phyloP scores from a whole-genome alignment of 768 basidiomycete species.

The Agrocybe pediades region DNA sequence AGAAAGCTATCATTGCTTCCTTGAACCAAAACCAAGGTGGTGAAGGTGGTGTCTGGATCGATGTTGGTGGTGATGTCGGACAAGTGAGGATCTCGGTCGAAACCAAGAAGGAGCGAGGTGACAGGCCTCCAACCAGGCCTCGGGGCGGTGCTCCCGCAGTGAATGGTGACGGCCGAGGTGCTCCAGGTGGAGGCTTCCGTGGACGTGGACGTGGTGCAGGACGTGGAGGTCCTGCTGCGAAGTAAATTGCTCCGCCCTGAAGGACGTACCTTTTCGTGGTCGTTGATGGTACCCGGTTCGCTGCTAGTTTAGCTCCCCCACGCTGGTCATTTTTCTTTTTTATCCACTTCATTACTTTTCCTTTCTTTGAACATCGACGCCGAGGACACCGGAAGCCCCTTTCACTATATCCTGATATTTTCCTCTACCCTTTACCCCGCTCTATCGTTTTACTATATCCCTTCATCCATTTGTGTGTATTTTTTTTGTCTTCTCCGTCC shows the following conservation, averaged over 20 bases:
- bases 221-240: conserved; percentile 24
- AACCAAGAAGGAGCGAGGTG: conserved; percentile 88
- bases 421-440: too few relatives aligned
- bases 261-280: too few relatives aligned
- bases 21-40: conserved; percentile 72
- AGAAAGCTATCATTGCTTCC: conserved; percentile 78
- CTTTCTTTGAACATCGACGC: too few relatives aligned
- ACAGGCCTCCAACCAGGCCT: conserved; percentile 69
- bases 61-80: conserved; percentile 55
- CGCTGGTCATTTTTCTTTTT: too few relatives aligned
- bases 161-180: conserved; percentile 36
- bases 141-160: conserved; percentile 53
- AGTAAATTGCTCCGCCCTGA: conserved; percentile 14
- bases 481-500: too few relatives aligned
- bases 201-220: conserved; percentile 25
- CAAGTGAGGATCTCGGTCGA: conserved; percentile 73
- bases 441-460: too few relatives aligned
- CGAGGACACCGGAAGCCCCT: too few relatives aligned
- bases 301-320: too few relatives aligned
- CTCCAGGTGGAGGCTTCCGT: conserved; percentile 21
- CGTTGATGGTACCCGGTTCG: too few relatives aligned
- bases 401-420: too few relatives aligned
- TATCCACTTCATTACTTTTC: too few relatives aligned
- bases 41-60: conserved; percentile 85
- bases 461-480: too few relatives aligned